A percentile compares a stretch with the other conserved stretches of the same genome.
Conservation (phyloP, 2,329 filamentous ascomycete species). For the Epichloe festucae region DNA sequence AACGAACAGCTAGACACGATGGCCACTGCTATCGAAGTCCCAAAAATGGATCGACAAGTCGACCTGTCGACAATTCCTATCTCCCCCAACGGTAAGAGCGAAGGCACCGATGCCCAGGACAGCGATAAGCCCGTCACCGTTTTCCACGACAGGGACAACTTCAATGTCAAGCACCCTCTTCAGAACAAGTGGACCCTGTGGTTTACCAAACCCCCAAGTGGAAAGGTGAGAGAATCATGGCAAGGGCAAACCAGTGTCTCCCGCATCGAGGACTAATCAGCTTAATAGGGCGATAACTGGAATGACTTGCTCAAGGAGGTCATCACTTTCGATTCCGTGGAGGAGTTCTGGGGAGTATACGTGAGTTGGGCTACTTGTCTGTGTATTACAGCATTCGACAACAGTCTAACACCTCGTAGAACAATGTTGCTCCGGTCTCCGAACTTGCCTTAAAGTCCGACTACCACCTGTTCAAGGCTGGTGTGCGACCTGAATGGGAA, state of each 20-base stretch:
- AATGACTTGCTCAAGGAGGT: constrained; percentile 96
- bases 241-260: neutral
- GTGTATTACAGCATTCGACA: neutral
- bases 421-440: constrained; percentile 91
- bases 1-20: constrained; percentile 15
- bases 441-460: constrained; percentile 95
- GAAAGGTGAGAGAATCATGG: constrained; percentile 51
- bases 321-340: constrained; percentile 95
- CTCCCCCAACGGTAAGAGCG: constrained; percentile 45
- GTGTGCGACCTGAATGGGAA: constrained; percentile 96
- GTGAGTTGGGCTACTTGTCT: constrained; percentile 42
- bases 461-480: constrained; percentile 98
- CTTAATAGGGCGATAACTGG: constrained; percentile 85
- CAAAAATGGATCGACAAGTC: constrained; percentile 40
- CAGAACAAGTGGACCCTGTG: constrained; percentile 97
- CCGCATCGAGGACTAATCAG: constrained; percentile 1
- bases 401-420: constrained; percentile 40
- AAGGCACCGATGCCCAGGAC: constrained; percentile 33
- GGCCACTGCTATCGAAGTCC: constrained; percentile 21
- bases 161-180: constrained; percentile 97
- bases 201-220: constrained; percentile 97
- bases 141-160: constrained; percentile 97
- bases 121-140: constrained; percentile 68
- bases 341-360: constrained; percentile 99
- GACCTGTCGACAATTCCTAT: constrained; percentile 57